phyloP scores from a whole-genome alignment of 345 rosid genomes.

The Bretschneidera sinensis region DNA sequence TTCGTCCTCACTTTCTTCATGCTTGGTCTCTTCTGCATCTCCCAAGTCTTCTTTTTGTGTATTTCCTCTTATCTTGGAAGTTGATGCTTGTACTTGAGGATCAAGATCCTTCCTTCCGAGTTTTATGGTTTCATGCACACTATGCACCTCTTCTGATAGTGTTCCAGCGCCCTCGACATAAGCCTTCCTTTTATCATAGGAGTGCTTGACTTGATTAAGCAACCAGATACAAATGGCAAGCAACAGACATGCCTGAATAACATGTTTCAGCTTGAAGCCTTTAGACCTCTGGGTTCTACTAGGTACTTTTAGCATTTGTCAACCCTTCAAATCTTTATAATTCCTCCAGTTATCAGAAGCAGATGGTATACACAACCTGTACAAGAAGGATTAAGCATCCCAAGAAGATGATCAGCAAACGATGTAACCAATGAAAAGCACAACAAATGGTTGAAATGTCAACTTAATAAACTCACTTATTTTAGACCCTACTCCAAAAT shows the following conservation, averaged over 20 bases:
- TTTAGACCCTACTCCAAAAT: background rate
- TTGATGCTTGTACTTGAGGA: conserved; percentile 13
- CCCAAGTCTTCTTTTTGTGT: conserved; percentile 29
- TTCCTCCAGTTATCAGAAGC: conserved; percentile 7
- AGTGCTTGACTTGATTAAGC: conserved; percentile 47
- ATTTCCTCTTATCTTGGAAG: conserved; percentile 4
- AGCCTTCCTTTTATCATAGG: conserved; percentile 19
- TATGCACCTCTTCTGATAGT: conserved; percentile 8
- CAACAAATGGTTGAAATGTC: background rate
- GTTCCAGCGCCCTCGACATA: conserved; percentile 1
- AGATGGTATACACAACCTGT: background rate
- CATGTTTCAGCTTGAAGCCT: conserved; percentile 58
- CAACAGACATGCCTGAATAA: conserved; percentile 44
- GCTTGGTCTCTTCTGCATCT: conserved; percentile 14
- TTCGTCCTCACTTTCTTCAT: conserved; percentile 27
- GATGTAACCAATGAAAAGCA: background rate
- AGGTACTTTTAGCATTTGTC: conserved; percentile 40
- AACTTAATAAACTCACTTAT: background rate
- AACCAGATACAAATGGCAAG: conserved; percentile 52
- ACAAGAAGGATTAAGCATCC: background rate
- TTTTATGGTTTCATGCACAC: conserved; percentile 20
- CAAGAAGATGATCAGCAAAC: background rate
- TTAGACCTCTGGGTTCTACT: conserved; percentile 44
- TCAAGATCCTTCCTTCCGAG: conserved; percentile 52
- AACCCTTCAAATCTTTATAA: background rate